phyloP scores from a whole-genome alignment of 352 stramenopile genomes.

The Pseudoperonospora humuli region DNA sequence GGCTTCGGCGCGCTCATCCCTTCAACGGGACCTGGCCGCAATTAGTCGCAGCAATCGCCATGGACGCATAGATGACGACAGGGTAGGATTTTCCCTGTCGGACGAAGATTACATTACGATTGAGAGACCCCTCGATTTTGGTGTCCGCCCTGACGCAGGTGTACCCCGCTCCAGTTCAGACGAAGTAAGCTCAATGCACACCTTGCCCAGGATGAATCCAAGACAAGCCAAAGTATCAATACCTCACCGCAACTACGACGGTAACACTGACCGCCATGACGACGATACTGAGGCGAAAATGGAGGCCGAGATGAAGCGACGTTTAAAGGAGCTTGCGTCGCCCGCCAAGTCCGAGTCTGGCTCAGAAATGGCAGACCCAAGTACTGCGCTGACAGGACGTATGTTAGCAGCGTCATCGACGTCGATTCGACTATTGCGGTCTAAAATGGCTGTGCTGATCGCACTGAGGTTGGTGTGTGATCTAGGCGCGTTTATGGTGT shows the following conservation, averaged over 20 bases:
- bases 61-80: conserved; percentile 24
- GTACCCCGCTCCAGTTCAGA: conserved; percentile 18
- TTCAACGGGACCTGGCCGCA: conserved; percentile 18
- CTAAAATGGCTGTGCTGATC: conserved; percentile 30
- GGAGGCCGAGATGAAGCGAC: conserved; percentile 17
- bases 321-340: conserved; percentile 36
- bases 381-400: conserved; percentile 39
- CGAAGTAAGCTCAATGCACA: conserved; percentile 8
- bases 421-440: conserved; percentile 20
- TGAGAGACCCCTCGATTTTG: conserved; percentile 35
- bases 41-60: conserved; percentile 33
- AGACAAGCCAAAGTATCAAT: conserved; percentile 12
- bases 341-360: conserved; percentile 35
- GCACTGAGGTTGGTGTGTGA: conserved; percentile 43
- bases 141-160: conserved; percentile 3
- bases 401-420: conserved; percentile 24
- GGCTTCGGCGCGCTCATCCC: conserved; percentile 18
- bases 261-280: conserved; percentile 1
- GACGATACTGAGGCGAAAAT: conserved; percentile 11
- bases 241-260: conserved; percentile 2
- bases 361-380: conserved; percentile 43
- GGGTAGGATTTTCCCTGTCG: conserved; percentile 39
- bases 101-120: conserved; percentile 68
- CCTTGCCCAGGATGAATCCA: conserved; percentile 13
- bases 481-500: conserved; percentile 70